Base-by-base conservation (phyloP, 192 early-diverging fungal genomes). In the Gorgonomyces haynaldii region DNA sequence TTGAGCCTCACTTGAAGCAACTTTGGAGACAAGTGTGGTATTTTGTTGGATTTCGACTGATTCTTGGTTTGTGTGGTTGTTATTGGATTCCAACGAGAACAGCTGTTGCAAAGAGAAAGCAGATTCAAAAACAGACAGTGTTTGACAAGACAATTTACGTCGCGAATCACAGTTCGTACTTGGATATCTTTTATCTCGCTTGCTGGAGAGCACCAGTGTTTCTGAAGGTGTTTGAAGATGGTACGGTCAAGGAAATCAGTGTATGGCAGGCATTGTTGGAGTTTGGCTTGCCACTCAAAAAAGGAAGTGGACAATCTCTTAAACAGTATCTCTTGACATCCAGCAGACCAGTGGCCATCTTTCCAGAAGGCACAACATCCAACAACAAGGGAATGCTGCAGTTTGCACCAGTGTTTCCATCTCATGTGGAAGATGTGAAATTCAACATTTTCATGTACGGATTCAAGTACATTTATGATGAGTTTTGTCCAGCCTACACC, bases 301-400 rank as follows among this genome's bases (percentile, higher is more conserved):
- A 34, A n/a, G 29, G 31, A 7, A n/a, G 22, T 29, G 20, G 30
- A 0, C 28, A 24, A 39, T 23, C 38, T 9, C 13, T 42, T 10
- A 23, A 37, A 38, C 19, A 53, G 50, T 35, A 47, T 10, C 23
- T 19, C n/a, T 21, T 24, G 9, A 29, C 15, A 3, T 16, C 31
- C 22, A 67, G 61, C 12, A 36, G 51, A 15, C 82, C 82, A 12
- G 60, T 84, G 25, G 67, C 79, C 29, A 45, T 84, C 13, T 83
- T 84, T 48, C 82, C 82, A 6, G 82, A 84, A 59, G 81, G 78
- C 31, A 88, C 89, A 0, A 90, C 89, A 7, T 79, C 80, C 19
- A 92, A 92, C 58, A 86, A 86, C n/a, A 65, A 83, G 3, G 89
- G 88, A 4, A 58, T 92, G 20, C 64, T 92, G 6, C 82, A 84